A percentile compares a stretch with the other conserved stretches of the same genome.
phyloP scores from a whole-genome alignment of 345 rosid genomes.

The Lepidium aucheri region DNA sequence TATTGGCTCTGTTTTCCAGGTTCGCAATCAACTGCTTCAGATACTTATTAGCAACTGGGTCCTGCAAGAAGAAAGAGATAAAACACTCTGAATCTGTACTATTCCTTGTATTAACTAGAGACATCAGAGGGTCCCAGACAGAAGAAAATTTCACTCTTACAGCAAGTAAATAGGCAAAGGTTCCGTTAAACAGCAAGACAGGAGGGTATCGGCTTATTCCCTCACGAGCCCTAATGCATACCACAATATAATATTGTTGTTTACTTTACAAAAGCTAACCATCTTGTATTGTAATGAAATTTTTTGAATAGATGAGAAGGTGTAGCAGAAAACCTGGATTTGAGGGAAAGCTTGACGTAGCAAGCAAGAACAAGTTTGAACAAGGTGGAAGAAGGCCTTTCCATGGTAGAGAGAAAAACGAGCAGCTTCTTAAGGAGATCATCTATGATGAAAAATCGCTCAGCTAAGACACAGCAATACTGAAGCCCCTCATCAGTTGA shows the following conservation, averaged over 20 bases:
- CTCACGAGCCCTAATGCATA: slow-evolving; percentile 15
- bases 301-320: not conserved
- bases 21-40: too few relatives aligned
- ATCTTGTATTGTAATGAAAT: too few relatives aligned
- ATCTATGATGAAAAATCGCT: slow-evolving; percentile 25
- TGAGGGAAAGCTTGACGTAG: slow-evolving; percentile 41
- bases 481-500: slow-evolving; percentile 30
- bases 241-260: not conserved
- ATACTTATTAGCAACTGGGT: too few relatives aligned
- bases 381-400: not conserved
- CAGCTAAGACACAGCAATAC: slow-evolving; percentile 34
- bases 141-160: slow-evolving; percentile 8
- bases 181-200: not conserved
- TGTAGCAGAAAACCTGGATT: slow-evolving; percentile 33
- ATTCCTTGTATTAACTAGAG: too few relatives aligned
- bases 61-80: too few relatives aligned
- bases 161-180: not conserved
- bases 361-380: slow-evolving; percentile 27
- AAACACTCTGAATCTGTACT: too few relatives aligned
- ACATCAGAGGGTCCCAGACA: not conserved
- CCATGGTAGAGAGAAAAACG: slow-evolving; percentile 2
- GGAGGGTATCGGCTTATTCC: slow-evolving; percentile 13
- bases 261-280: not conserved
- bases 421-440: slow-evolving; percentile 22
- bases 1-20: too few relatives aligned